Percentiles rank a stretch among this genome's conserved stretches.
phyloP scores from a whole-genome alignment of 148 eudicot genomes.

The Rhododendron vialii region DNA sequence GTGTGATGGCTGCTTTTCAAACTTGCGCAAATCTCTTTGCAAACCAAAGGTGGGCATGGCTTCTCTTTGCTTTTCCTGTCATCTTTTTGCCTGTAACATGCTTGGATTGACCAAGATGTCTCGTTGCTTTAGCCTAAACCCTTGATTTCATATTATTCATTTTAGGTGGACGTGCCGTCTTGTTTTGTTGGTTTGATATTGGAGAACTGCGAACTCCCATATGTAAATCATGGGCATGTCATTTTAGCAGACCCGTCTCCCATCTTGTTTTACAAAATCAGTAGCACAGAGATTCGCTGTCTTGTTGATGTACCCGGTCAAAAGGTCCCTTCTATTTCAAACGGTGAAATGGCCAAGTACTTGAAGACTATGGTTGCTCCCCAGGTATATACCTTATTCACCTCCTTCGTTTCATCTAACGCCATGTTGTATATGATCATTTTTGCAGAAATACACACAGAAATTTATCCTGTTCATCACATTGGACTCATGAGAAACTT shows the following conservation, averaged over 20 bases:
- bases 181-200: constrained; percentile 81
- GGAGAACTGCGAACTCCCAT: constrained; percentile 76
- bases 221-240: constrained; percentile 74
- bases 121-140: constrained; percentile 9
- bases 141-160: constrained; percentile 1
- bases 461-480: not conserved
- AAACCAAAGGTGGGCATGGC: constrained; percentile 50
- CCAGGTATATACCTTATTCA: constrained; percentile 30
- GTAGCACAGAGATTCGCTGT: constrained; percentile 80
- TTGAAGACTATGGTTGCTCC: constrained; percentile 77
- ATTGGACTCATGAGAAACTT: not conserved
- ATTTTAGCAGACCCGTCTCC: constrained; percentile 78
- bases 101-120: not conserved
- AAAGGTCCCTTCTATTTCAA: constrained; percentile 71
- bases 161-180: constrained; percentile 79
- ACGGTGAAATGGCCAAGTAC: constrained; percentile 74
- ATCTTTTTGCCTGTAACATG: not conserved
- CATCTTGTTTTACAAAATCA: constrained; percentile 62
- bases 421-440: not conserved
- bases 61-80: not conserved
- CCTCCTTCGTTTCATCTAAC: not conserved
- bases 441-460: not conserved
- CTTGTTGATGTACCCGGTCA: constrained; percentile 92
- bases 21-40: constrained; percentile 73
- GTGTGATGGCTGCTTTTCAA: constrained; percentile 90